Evolutionary conservation across 2,329 filamentous ascomycete genomes (phyloP).

Genomic region (Hymenoscyphus infarciens): DNA sequence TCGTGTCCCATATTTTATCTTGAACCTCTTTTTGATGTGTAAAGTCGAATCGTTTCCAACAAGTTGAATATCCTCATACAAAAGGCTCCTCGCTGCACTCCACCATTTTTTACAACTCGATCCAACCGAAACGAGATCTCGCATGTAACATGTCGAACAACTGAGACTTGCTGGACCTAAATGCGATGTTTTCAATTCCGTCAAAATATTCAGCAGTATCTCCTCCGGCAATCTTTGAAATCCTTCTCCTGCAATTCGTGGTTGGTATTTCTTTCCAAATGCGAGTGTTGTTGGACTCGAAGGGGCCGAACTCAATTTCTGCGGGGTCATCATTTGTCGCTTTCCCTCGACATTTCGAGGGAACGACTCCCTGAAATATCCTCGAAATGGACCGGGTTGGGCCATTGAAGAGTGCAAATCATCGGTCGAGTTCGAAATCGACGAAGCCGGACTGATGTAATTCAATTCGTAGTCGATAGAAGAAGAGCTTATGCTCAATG

Average conservation of each 20-base stretch:
- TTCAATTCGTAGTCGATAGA: conserved; percentile 26
- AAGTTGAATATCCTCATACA: conserved; percentile 56
- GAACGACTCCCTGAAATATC: conserved; percentile 16
- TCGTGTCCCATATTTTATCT: conserved; percentile 49
- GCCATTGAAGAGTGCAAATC: conserved; percentile 10
- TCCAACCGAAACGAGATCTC: conserved; percentile 52
- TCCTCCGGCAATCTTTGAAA: conserved; percentile 56
- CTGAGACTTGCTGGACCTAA: conserved; percentile 46
- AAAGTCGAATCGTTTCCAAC: conserved; percentile 51
- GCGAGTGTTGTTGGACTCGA: conserved; percentile 10
- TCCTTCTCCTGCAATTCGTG: conserved; percentile 44
- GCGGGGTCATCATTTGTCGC: conserved; percentile 20
- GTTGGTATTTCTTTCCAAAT: conserved; percentile 17
- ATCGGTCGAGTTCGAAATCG: conserved; percentile 14
- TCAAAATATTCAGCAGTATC: conserved; percentile 54
- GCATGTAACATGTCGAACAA: conserved; percentile 64
- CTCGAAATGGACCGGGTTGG: conserved; percentile 11
- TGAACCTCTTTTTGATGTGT: conserved; percentile 55
- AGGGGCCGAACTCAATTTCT: conserved; percentile 10
- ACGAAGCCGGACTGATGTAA: conserved; percentile 24
- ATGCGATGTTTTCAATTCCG: conserved; percentile 51
- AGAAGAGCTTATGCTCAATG: conserved; percentile 27
- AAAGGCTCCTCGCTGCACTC: conserved; percentile 40
- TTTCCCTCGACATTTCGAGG: conserved; percentile 15
- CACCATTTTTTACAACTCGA: conserved; percentile 50